Conservation (phyloP, 345 rosid species). For the Bruguiera parviflora region DNA sequence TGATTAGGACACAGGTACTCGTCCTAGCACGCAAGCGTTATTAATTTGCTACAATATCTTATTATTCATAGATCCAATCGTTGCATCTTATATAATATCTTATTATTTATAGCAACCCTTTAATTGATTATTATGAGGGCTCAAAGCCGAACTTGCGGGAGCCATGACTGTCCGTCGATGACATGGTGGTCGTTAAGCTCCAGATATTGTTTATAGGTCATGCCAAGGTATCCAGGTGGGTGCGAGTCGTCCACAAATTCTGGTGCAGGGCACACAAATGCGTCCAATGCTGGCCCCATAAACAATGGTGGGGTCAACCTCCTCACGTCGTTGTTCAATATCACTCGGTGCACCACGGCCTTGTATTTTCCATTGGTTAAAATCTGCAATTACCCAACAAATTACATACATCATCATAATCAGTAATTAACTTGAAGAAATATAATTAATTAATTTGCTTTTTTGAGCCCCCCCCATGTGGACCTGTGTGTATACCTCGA, state of each 20-base stretch:
- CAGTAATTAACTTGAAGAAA: no score
- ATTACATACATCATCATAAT: background rate
- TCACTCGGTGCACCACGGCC: slow-evolving; percentile 13
- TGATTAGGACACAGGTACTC: no score
- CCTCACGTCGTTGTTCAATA: slow-evolving; percentile 20
- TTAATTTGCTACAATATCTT: no score
- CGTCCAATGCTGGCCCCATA: slow-evolving; percentile 19
- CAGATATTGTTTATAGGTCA: slow-evolving; percentile 18
- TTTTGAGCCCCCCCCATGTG: no score
- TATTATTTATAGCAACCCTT: no score
- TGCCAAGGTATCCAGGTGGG: slow-evolving; percentile 9
- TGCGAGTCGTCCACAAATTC: slow-evolving; percentile 2
- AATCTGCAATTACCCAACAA: background rate
- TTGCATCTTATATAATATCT: no score
- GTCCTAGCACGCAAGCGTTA: no score
- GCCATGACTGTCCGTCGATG: background rate
- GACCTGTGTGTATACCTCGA: background rate
- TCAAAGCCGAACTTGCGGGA: background rate
- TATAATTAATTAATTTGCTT: no score
- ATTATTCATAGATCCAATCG: no score
- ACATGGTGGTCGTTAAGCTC: background rate
- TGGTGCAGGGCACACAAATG: slow-evolving; percentile 15
- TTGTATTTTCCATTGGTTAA: slow-evolving; percentile 26
- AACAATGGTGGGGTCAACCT: slow-evolving; percentile 18
- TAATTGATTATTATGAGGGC: no score